A percentile compares a stretch with the other conserved stretches of the same genome.
phyloP scores from a whole-genome alignment of 129 eudicot species.

The Artemisia argyi region DNA sequence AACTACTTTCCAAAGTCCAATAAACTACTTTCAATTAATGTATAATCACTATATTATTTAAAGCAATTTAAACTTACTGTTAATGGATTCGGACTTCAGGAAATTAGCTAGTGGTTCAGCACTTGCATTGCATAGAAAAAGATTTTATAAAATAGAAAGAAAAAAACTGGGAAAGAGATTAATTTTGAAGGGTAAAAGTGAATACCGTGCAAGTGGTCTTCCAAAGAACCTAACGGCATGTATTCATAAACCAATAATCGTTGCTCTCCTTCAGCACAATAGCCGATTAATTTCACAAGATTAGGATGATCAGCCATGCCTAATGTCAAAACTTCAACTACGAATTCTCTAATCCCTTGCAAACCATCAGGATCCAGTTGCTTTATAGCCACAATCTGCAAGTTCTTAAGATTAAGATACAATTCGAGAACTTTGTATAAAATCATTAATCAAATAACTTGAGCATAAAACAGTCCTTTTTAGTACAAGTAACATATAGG shows the following conservation, averaged over 20 bases:
- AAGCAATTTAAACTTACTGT: constrained; percentile 26
- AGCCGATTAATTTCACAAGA: constrained; percentile 86
- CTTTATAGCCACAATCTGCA: constrained; percentile 89
- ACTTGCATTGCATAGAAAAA: constrained; percentile 26
- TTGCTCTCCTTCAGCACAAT: constrained; percentile 88
- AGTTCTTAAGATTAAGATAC: not conserved
- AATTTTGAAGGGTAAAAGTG: not conserved
- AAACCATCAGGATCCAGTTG: constrained; percentile 74
- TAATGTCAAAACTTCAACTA: constrained; percentile 76
- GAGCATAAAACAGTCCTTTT: not conserved
- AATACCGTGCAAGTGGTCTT: constrained; percentile 85
- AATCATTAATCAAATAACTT: not conserved
- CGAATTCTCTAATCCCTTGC: constrained; percentile 82
- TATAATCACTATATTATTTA: not conserved
- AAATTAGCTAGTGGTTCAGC: constrained; percentile 27
- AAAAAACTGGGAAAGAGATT: not conserved
- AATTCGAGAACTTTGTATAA: not conserved
- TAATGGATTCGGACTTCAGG: constrained; percentile 20
- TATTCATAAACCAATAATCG: constrained; percentile 83
- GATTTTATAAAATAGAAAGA: constrained; percentile 6
- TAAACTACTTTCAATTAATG: not conserved
- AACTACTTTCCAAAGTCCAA: constrained; percentile 9
- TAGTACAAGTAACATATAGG: too few relatives aligned
- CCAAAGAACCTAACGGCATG: constrained; percentile 92
- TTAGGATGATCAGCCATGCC: constrained; percentile 80